Evolutionary conservation across 2,329 filamentous ascomycete genomes (phyloP).

Genomic region (Tolypocladium tropicale): DNA sequence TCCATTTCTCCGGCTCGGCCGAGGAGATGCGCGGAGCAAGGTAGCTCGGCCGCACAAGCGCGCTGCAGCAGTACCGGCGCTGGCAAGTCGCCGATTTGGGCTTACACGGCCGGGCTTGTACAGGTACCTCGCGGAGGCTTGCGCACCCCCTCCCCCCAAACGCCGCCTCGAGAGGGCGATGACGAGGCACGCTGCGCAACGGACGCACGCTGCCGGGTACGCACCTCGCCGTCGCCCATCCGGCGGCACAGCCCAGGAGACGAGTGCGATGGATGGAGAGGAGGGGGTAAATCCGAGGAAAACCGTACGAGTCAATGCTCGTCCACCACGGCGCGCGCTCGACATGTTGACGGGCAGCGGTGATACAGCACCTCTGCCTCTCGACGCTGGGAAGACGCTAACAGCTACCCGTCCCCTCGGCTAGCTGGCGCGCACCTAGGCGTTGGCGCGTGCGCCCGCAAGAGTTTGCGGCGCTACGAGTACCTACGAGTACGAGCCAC

Average conservation of each 20-base stretch:
- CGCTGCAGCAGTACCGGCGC: slow-evolving; percentile 1
- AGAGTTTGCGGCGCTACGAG: background rate
- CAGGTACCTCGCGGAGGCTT: slow-evolving; percentile 6
- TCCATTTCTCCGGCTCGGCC: background rate
- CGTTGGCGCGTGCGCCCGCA: background rate
- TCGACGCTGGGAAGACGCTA: background rate
- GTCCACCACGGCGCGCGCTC: background rate
- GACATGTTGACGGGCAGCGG: background rate
- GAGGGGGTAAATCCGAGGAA: too few species aligned
- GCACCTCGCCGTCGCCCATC: background rate
- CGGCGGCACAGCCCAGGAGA: background rate
- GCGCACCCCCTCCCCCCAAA: slow-evolving; percentile 2
- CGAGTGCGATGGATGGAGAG: too few species aligned
- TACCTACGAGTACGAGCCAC: too few species aligned
- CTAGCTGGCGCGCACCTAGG: background rate
- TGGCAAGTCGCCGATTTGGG: slow-evolving; percentile 6
- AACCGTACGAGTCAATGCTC: background rate
- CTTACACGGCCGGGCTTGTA: slow-evolving; percentile 7
- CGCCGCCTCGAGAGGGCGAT: slow-evolving; percentile 18
- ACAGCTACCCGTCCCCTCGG: background rate
- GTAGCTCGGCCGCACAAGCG: background rate
- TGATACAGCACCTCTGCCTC: too few species aligned
- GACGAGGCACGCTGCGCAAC: slow-evolving; percentile 24
- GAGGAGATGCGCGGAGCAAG: background rate
- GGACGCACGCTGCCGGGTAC: background rate